A percentile compares a stretch with the other conserved stretches of the same genome.
Evolutionary conservation across 1,284 basidiomycete species (phyloP).

Genomic region (Ganoderma lucidum): DNA sequence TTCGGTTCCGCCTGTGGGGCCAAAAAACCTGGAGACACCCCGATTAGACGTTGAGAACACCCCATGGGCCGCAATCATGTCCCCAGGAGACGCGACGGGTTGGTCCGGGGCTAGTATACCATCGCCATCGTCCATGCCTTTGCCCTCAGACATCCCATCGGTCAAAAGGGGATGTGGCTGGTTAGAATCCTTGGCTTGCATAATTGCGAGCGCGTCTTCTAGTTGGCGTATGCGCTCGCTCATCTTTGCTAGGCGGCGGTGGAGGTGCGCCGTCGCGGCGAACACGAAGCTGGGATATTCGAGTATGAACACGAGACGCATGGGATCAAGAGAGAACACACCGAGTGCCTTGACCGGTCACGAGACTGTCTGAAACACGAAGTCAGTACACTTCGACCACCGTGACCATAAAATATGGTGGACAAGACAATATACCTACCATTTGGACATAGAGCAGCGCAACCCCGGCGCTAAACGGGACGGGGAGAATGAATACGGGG

Average conservation of each 20-base stretch:
- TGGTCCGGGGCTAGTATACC: constrained; percentile 24
- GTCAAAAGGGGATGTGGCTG: constrained; percentile 69
- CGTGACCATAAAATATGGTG: neutral
- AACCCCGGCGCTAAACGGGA: constrained; percentile 59
- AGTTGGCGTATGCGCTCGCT: constrained; percentile 76
- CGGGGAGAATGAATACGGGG: constrained; percentile 13
- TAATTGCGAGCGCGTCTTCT: constrained; percentile 72
- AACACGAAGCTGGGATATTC: constrained; percentile 65
- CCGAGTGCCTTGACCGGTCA: constrained; percentile 73
- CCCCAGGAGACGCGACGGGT: constrained; percentile 19
- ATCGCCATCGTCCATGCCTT: constrained; percentile 33
- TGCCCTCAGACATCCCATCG: constrained; percentile 63
- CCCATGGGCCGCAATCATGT: constrained; percentile 50
- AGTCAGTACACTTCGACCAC: constrained; percentile 10
- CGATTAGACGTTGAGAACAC: constrained; percentile 68
- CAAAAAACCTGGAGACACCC: constrained; percentile 71
- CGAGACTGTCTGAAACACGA: constrained; percentile 40
- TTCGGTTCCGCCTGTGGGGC: constrained; percentile 67
- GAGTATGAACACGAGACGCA: neutral
- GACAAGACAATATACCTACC: constrained; percentile 53
- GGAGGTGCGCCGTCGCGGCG: constrained; percentile 79
- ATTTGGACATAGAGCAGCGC: constrained; percentile 75
- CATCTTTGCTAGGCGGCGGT: constrained; percentile 76
- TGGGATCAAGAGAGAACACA: constrained; percentile 47
- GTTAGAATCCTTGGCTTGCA: constrained; percentile 49